These are phyloP conservation scores for Gigaspora rosea DNA, from an alignment of 192 early-diverging fungal species.

Conservation along the genomic window DNA sequence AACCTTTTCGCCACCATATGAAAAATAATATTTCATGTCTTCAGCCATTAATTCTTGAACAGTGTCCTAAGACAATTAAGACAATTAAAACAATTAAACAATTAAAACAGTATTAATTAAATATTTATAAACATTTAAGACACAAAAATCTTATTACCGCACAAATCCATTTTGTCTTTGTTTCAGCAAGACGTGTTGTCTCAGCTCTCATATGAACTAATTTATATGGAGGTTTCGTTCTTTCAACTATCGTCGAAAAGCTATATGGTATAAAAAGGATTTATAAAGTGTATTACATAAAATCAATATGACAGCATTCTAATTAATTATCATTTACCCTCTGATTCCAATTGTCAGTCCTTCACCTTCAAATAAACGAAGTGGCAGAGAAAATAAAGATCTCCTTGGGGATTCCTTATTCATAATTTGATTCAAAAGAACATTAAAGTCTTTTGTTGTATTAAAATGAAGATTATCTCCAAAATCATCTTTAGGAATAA, in stretches of 20 bases:
- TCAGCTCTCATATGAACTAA: conserved; percentile 50
- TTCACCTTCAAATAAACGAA: conserved; percentile 52
- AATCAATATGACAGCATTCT: not conserved
- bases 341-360: conserved; percentile 68
- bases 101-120: conserved; percentile 3
- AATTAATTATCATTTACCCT: conserved; percentile 47
- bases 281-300: too few relatives aligned
- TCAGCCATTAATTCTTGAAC: conserved; percentile 44
- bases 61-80: conserved; percentile 55
- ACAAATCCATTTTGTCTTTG: conserved; percentile 63
- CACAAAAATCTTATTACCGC: conserved; percentile 39
- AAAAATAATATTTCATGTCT: conserved; percentile 71
- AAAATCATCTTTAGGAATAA: conserved; percentile 37
- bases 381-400: conserved; percentile 58
- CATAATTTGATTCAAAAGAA: conserved; percentile 54
- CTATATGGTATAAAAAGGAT: not conserved
- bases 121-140: not conserved
- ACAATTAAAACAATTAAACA: not conserved
- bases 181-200: conserved; percentile 55
- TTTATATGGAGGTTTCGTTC: conserved; percentile 42
- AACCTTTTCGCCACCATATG: conserved; percentile 70
- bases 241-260: not conserved
- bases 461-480: conserved; percentile 36
- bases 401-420: conserved; percentile 67
- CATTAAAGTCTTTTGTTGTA: conserved; percentile 41